Evolutionary conservation across 2,329 filamentous ascomycete species (phyloP), one percentile per base, ranked within the genome.

Genomic region (Juglanconis sp.): DNA sequence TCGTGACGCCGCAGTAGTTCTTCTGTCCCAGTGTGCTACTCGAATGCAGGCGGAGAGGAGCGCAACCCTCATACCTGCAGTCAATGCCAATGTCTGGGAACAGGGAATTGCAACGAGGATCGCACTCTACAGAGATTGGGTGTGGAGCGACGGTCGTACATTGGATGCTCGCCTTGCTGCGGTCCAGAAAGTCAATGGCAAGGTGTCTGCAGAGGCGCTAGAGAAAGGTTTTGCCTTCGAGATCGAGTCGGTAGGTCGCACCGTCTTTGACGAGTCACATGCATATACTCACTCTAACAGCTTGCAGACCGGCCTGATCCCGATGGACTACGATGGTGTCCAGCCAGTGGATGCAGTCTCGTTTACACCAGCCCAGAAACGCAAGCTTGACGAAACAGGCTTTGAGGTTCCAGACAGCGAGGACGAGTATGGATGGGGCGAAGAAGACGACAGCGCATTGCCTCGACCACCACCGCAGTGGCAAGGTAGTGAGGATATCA

Each of bases 11-110:
- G 89, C 91, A 31, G 79, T 96, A 47, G 78, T 96, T 3, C 72
- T 95, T 24, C 81, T 92, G 53, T 92, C 87, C 42, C 92, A 96
- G 70, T 91, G 89, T 61, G 89, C 88, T 47, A 96, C 91, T n/a
- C 89, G 87, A 65, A 88, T 96, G 75, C 87, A 89, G 63, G 79
- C 80, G 4, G 87, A 83, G 64, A 81, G 77, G 65, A 83, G 80
- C 65, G 89, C 92, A 13, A 83, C 88, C 10, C 77, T 98, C 53
- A 83, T 88, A 56, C 89, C 92, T 15, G 86, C 91, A 46, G 81
- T 97, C 64, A 88, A 88, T 59, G 87, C 89, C 13, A 81, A 80
- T 24, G 85, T 89, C 47, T 97, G 93, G 93, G 92, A 96, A 63
- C 86, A 85, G 64, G 88, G 87, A 36, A 78, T 96, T 42, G 84